Conservation (phyloP, 495 filamentous ascomycete species). For the Daldinia decipiens region DNA sequence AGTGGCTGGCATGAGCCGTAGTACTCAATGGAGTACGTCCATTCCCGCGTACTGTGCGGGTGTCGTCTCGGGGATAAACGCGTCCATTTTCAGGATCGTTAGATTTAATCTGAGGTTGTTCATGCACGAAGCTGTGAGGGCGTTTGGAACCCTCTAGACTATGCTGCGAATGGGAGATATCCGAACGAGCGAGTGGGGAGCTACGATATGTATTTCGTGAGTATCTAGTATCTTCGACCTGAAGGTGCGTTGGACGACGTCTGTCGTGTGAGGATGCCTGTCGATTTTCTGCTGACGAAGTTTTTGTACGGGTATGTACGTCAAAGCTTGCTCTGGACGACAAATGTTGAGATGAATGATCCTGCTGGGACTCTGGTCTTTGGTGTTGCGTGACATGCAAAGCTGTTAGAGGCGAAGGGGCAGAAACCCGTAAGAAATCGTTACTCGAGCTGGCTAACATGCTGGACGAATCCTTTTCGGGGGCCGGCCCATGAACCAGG, state of each 20-base stretch:
- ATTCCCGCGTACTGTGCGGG: not conserved
- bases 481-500: not conserved
- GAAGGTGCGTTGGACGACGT: slow-evolving; percentile 14
- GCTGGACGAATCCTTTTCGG: slow-evolving; percentile 1
- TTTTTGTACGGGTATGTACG: not conserved
- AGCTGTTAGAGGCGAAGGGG: slow-evolving; percentile 37
- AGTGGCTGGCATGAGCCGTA: slow-evolving; percentile 1
- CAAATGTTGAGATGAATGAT: slow-evolving; percentile 22
- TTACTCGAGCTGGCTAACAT: slow-evolving; percentile 9
- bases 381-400: slow-evolving; percentile 41
- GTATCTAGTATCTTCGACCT: slow-evolving; percentile 4
- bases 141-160: not conserved
- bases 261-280: slow-evolving; percentile 5
- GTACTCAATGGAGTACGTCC: not conserved
- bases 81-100: not conserved
- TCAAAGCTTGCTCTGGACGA: slow-evolving; percentile 9
- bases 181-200: slow-evolving; percentile 22
- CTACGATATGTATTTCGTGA: slow-evolving; percentile 9
- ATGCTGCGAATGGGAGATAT: slow-evolving; percentile 9
- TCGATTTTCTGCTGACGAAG: slow-evolving; percentile 5
- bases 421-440: slow-evolving; percentile 30
- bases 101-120: not conserved
- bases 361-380: slow-evolving; percentile 31
- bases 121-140: not conserved
- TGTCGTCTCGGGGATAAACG: not conserved